Evolutionary conservation across 805 yeast species (phyloP).

Genomic region (Saccharomycopsis malanga): DNA sequence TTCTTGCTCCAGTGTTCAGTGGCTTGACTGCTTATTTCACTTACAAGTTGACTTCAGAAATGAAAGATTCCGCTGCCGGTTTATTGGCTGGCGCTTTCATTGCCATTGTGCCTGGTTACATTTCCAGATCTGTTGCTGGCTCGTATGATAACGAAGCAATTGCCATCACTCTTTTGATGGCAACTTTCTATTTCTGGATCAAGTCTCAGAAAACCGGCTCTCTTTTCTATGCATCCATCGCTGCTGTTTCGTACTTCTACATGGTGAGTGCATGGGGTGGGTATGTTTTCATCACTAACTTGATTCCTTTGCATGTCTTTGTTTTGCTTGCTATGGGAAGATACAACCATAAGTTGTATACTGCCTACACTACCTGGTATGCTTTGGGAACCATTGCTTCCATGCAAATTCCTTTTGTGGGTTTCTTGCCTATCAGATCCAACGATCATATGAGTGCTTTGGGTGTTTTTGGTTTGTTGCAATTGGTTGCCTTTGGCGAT

Average conservation of each 20-base stretch:
- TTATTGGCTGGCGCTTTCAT: constrained; percentile 87
- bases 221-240: constrained; percentile 69
- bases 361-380: constrained; percentile 95
- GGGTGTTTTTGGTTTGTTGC: constrained; percentile 94
- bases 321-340: constrained; percentile 92
- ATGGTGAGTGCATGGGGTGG: constrained; percentile 99
- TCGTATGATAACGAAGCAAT: constrained; percentile 98
- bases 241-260: constrained; percentile 89
- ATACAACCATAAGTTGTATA: constrained; percentile 71
- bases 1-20: constrained; percentile 94
- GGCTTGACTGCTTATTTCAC: constrained; percentile 89
- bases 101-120: constrained; percentile 98
- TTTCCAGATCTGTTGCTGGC: constrained; percentile 97
- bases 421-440: constrained; percentile 92
- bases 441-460: constrained; percentile 98
- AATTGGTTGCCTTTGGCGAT: constrained; percentile 79
- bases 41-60: constrained; percentile 78
- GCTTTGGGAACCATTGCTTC: constrained; percentile 95
- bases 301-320: constrained; percentile 92
- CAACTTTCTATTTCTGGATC: constrained; percentile 93
- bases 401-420: constrained; percentile 99
- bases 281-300: constrained; percentile 94
- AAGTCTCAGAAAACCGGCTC: constrained; percentile 90
- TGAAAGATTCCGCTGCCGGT: constrained; percentile 87
- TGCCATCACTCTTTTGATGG: constrained; percentile 92